Percentiles rank a stretch among this genome's conserved stretches.
phyloP scores from a whole-genome alignment of 2,329 filamentous ascomycete species.

The Fusarium sp. region DNA sequence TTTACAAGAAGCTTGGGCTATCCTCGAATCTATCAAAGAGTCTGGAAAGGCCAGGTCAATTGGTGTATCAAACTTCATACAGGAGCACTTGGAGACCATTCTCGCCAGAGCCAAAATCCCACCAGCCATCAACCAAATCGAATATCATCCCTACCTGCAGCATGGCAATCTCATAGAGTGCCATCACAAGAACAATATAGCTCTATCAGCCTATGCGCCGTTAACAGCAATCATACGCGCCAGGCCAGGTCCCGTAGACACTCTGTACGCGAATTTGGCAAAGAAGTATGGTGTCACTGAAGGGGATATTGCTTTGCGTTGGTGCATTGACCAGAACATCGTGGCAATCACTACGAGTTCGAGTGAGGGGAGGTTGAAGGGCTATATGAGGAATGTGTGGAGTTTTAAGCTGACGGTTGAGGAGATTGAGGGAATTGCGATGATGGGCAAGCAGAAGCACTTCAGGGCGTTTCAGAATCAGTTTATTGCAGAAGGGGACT shows the following conservation, averaged over 20 bases:
- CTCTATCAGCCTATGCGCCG: background rate
- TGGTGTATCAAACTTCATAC: background rate
- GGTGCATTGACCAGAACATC: background rate
- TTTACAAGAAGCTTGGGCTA: background rate
- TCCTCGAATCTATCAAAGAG: background rate
- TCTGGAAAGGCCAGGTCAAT: background rate
- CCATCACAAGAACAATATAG: background rate
- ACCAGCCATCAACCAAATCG: background rate
- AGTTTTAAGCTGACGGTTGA: background rate
- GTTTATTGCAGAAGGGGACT: background rate
- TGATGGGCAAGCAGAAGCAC: background rate
- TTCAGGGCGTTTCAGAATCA: background rate
- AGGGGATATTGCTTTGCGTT: background rate
- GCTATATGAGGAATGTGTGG: background rate
- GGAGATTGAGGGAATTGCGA: background rate
- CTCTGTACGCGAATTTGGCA: accelerated
- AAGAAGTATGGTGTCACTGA: background rate
- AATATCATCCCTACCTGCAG: background rate
- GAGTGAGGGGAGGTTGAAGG: background rate
- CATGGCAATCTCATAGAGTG: background rate
- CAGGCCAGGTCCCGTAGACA: background rate
- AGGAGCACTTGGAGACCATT: background rate
- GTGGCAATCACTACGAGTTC: background rate
- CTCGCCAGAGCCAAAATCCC: background rate
- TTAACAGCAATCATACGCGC: background rate